Evolutionary conservation across 805 yeast species (phyloP).

Genomic region (Metschnikowia orientalis): DNA sequence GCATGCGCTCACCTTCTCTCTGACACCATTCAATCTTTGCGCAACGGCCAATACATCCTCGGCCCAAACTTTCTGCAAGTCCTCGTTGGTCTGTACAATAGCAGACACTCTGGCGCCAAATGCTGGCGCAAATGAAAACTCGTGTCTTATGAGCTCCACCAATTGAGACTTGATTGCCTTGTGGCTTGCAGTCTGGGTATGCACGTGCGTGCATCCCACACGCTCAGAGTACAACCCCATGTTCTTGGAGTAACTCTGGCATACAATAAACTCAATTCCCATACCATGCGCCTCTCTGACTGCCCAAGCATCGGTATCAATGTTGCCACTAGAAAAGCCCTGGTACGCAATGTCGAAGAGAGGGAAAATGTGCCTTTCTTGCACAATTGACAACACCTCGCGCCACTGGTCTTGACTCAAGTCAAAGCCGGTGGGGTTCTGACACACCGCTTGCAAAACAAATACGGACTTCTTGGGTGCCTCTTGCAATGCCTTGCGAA

Average conservation of each 20-base stretch:
- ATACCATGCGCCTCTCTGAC: constrained; percentile 30
- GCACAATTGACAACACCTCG: constrained; percentile 24
- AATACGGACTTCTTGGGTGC: constrained; percentile 34
- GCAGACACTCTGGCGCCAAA: constrained; percentile 43
- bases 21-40: constrained; percentile 28
- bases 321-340: constrained; percentile 34
- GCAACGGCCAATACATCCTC: constrained; percentile 30
- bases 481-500: constrained; percentile 22
- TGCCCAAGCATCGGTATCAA: constrained; percentile 34
- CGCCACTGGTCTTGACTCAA: constrained; percentile 35
- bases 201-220: constrained; percentile 34
- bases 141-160: constrained; percentile 33
- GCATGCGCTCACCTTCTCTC: constrained; percentile 26
- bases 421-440: constrained; percentile 44
- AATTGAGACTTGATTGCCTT: constrained; percentile 24
- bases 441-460: constrained; percentile 41
- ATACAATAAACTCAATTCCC: constrained; percentile 22
- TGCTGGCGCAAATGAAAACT: constrained; percentile 45
- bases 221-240: constrained; percentile 41
- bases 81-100: constrained; percentile 25
- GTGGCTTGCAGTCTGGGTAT: constrained; percentile 7
- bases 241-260: constrained; percentile 40
- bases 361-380: constrained; percentile 24
- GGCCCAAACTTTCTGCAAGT: constrained; percentile 29
- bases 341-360: constrained; percentile 41